phyloP scores from a whole-genome alignment of 2,329 filamentous ascomycete species.

The Exophiala xenobiotica region DNA sequence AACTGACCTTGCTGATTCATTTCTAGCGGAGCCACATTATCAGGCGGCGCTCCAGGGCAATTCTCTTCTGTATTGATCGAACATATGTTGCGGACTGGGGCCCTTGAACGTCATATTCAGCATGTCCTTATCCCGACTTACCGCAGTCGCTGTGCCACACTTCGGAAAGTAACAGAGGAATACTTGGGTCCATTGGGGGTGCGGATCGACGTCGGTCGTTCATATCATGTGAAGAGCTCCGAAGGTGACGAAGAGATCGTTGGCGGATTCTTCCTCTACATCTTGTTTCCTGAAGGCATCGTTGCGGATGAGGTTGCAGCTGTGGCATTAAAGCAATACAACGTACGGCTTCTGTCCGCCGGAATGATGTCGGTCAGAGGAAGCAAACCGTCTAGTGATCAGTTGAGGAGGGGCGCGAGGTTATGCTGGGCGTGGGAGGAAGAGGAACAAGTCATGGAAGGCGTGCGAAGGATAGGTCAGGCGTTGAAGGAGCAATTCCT shows the following conservation, averaged over 20 bases:
- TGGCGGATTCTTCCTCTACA: slow-evolving; percentile 84
- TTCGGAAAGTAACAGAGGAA: slow-evolving; percentile 59
- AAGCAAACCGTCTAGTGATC: slow-evolving; percentile 34
- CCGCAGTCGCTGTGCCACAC: slow-evolving; percentile 49
- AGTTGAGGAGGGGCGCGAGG: slow-evolving; percentile 60
- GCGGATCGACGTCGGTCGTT: slow-evolving; percentile 3
- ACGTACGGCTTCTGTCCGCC: slow-evolving; percentile 64
- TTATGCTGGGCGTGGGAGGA: slow-evolving; percentile 74
- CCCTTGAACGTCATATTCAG: slow-evolving; percentile 54
- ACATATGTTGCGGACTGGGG: slow-evolving; percentile 51
- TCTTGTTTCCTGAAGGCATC: slow-evolving; percentile 58
- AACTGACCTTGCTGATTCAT: slow-evolving; percentile 3
- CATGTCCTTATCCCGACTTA: slow-evolving; percentile 57
- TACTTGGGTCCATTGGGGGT: slow-evolving; percentile 64
- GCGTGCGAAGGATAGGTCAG: slow-evolving; percentile 52
- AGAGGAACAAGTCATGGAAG: slow-evolving; percentile 64
- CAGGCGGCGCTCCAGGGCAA: slow-evolving; percentile 60
- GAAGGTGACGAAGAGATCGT: slow-evolving; percentile 49
- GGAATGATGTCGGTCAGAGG: slow-evolving; percentile 46
- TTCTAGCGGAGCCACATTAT: slow-evolving; percentile 54
- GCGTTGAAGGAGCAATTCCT: slow-evolving; percentile 6
- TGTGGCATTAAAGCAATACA: slow-evolving; percentile 60
- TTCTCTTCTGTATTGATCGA: slow-evolving; percentile 56
- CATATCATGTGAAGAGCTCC: slow-evolving; percentile 1
- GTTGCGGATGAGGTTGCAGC: slow-evolving; percentile 56